Base-by-base conservation (phyloP, 345 rosid species). In the Conringia planisiliqua region DNA sequence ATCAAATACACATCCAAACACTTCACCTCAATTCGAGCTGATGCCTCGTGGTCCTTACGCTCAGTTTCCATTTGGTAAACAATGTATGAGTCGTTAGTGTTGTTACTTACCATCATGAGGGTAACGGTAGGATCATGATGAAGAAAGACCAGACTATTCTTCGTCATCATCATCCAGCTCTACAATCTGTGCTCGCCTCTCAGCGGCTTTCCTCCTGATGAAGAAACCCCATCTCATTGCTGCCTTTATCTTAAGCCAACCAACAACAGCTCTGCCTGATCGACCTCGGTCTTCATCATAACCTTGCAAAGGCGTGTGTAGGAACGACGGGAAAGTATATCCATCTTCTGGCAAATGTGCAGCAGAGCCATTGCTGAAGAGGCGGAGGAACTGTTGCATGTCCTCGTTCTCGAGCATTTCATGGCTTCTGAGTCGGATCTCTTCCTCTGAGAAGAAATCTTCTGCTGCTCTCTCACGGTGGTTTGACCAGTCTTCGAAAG, bases 151-250 rank as follows among this genome's bases (percentile, higher is more conserved):
- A n/a, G 9, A 74, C 72, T 74, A 74, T 58, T 74, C 72, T 13
- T 59, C 78, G 3, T 75, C 79, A 24, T 90, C 96, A 6, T 94
- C 94, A 20, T 91, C 95, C 72, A 94, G 69, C 81, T 94, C 97
- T 11, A 91, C 93, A 72, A 94, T 74, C 69, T 87, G 98, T 12
- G 98, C 97, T 29, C 97, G 90, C 77, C 90, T 87, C 87, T 94
- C 97, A 8, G 98, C 97, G 13, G 98, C 98, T 85, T 94, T 94
- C 84, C 87, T 94, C 73, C 98, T 80, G 26, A 94, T 84, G 80
- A 90, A 94, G 90, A 94, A 90, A 0, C 98, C 98, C 98, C 98
- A 94, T 69, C 97, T 85, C 98, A 94, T 94, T 7, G 97, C 97
- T 13, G 98, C 98, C 80, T 94, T 94, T 81, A 94, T 90, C 88